These are phyloP conservation scores for Fagopyrum homotropicum DNA, from an alignment of 148 eudicot genomes.

Conservation along the genomic window DNA sequence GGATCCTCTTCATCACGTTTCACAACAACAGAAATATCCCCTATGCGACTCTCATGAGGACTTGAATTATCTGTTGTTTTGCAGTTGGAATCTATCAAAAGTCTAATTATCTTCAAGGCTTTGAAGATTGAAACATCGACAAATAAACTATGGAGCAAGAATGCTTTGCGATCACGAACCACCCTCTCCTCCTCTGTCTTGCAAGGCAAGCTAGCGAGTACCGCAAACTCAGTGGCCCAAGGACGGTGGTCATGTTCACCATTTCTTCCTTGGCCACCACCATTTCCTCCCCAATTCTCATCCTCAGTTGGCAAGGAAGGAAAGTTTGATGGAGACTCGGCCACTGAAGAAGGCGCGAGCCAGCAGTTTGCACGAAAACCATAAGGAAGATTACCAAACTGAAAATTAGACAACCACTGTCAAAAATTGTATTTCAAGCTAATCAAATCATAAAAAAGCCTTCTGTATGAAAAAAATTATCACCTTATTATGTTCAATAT, in stretches of 20 bases:
- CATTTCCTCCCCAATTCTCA: constrained; percentile 90
- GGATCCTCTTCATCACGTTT: constrained; percentile 62
- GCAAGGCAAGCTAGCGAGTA: constrained; percentile 76
- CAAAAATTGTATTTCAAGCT: constrained; percentile 17
- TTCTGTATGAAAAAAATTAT: constrained; percentile 16
- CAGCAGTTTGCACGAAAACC: constrained; percentile 97
- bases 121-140: constrained; percentile 74
- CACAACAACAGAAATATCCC: constrained; percentile 71
- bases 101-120: constrained; percentile 63
- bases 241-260: constrained; percentile 65
- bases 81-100: constrained; percentile 30
- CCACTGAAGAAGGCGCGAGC: constrained; percentile 75
- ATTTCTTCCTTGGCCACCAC: constrained; percentile 84
- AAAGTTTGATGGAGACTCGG: constrained; percentile 56
- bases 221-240: constrained; percentile 95
- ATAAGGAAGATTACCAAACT: constrained; percentile 99
- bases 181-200: constrained; percentile 95
- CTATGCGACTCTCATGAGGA: constrained; percentile 56
- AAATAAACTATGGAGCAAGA: constrained; percentile 87
- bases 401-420: constrained; percentile 21
- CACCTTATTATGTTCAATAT: constrained; percentile 92
- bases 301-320: constrained; percentile 74
- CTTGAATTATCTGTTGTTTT: constrained; percentile 20
- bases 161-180: constrained; percentile 90
- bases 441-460: not conserved